These are phyloP conservation scores for Tulasnella sp. DNA, from an alignment of 768 basidiomycete genomes.

Conservation along the genomic window DNA sequence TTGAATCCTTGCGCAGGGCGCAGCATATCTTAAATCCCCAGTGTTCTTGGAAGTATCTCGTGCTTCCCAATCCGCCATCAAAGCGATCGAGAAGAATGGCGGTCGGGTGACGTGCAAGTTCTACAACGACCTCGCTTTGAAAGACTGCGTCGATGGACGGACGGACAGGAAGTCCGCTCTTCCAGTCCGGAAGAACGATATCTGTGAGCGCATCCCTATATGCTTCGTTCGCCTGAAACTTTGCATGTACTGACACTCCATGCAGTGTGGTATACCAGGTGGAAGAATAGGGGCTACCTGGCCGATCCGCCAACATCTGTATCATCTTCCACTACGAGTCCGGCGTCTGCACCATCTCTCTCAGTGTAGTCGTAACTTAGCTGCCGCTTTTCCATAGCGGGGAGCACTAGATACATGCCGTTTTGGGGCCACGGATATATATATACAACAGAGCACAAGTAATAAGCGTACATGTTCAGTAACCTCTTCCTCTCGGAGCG, in stretches of 20 bases:
- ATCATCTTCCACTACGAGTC: neutral
- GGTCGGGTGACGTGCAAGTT: constrained; percentile 84
- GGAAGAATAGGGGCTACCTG: constrained; percentile 66
- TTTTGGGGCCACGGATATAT: neutral
- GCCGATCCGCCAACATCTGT: neutral
- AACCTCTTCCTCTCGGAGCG: neutral
- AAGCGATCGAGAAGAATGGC: constrained; percentile 69
- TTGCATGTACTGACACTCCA: neutral
- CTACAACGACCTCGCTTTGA: constrained; percentile 77
- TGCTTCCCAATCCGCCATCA: constrained; percentile 77
- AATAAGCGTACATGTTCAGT: neutral
- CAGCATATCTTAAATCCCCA: constrained; percentile 51
- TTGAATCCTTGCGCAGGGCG: too few relatives aligned
- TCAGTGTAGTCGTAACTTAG: neutral
- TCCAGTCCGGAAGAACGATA: constrained; percentile 78
- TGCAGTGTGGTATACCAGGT: constrained; percentile 68
- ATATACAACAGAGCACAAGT: too few relatives aligned
- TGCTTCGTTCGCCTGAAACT: constrained; percentile 10
- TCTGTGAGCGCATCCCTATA: constrained; percentile 44
- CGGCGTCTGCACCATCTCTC: too few relatives aligned
- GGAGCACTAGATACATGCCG: neutral
- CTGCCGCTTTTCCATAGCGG: neutral
- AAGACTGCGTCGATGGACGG: constrained; percentile 63
- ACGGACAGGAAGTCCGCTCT: constrained; percentile 63
- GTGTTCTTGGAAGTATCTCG: constrained; percentile 76